Conservation (phyloP, 257 asterid genomes). For the Solanum gandarillasii region DNA sequence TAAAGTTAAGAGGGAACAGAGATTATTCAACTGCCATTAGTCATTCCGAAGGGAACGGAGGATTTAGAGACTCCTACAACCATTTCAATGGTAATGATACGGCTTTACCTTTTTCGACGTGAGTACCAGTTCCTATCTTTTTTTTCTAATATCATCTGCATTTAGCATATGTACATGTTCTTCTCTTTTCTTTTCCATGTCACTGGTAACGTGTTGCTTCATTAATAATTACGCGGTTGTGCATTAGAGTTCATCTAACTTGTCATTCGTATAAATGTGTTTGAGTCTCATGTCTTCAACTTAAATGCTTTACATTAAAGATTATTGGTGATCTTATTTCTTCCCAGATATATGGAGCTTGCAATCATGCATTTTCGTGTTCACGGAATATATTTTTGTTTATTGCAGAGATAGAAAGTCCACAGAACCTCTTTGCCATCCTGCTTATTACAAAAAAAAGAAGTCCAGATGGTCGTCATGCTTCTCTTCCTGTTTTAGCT, state of each 20-base stretch:
- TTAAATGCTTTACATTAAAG: neutral
- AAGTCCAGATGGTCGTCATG: neutral
- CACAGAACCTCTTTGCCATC: neutral
- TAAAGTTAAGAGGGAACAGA: neutral
- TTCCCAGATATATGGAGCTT: neutral
- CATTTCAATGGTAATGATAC: constrained; percentile 10
- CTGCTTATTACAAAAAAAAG: neutral
- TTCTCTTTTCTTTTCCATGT: neutral
- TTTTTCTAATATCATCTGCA: neutral
- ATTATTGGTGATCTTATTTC: neutral
- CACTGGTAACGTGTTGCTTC: neutral
- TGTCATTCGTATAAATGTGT: neutral
- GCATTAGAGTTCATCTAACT: neutral
- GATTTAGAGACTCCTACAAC: constrained; percentile 2
- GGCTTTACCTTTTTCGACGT: constrained; percentile 21
- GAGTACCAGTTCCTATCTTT: constrained; percentile 15
- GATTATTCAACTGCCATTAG: neutral
- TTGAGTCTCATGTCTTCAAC: neutral
- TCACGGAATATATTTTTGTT: neutral
- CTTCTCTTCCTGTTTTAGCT: neutral
- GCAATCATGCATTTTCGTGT: neutral
- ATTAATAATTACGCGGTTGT: neutral
- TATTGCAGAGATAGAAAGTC: neutral
- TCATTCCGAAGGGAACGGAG: neutral
- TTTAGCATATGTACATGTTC: neutral